Evolutionary conservation across 495 filamentous ascomycete species (phyloP).

Genomic region (Aspergillus sclerotiicarbonarius): DNA sequence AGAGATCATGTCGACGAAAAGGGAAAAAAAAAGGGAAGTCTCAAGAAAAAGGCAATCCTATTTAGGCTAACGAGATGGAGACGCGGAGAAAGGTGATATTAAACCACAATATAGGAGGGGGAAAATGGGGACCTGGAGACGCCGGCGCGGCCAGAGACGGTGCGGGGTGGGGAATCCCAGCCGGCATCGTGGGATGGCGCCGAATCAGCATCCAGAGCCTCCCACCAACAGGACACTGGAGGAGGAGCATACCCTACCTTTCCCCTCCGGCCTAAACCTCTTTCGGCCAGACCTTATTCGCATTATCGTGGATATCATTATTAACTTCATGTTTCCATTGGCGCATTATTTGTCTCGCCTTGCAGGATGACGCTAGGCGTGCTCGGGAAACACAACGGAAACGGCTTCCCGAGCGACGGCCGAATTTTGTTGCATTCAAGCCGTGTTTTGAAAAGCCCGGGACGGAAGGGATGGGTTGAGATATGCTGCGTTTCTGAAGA

Average conservation of each 20-base stretch:
- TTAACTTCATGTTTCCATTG: conserved; percentile 4
- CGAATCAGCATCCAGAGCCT: conserved; percentile 3
- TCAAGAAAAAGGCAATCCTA: no score
- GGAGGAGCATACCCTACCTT: not conserved
- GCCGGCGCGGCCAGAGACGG: not conserved
- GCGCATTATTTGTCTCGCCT: conserved; percentile 8
- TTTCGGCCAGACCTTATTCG: not conserved
- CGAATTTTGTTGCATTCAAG: not conserved
- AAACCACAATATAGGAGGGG: not conserved
- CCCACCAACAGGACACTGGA: not conserved
- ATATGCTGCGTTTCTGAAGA: not conserved
- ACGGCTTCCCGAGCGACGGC: conserved; percentile 17
- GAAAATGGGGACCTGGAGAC: conserved; percentile 3
- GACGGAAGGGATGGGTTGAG: not conserved
- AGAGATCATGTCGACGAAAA: not conserved
- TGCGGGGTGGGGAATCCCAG: not conserved
- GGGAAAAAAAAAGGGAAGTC: no score
- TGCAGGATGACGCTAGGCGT: conserved; percentile 14
- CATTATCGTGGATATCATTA: not conserved
- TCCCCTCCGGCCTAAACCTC: not conserved
- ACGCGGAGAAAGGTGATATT: not conserved
- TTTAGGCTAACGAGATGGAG: no score
- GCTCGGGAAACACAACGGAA: conserved; percentile 7
- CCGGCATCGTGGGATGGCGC: not conserved
- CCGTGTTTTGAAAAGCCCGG: not conserved